Base-by-base conservation (phyloP, 768 basidiomycete species). In the Mycena chlorophos region DNA sequence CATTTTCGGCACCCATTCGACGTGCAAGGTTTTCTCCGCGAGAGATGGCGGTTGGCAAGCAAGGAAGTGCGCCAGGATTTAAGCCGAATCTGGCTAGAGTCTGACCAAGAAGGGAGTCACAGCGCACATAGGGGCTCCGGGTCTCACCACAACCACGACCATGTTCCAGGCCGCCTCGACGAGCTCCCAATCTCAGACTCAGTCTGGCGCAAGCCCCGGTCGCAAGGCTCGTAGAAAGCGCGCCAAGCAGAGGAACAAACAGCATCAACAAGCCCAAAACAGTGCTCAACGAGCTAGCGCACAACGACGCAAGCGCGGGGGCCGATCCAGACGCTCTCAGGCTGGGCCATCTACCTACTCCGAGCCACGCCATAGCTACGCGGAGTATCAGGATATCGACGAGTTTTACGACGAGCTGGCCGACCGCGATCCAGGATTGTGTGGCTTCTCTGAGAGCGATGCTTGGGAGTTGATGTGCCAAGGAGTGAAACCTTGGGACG, bases 401-500 rank as follows among this genome's bases (percentile, higher is more conserved):
- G 8, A 8, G 31, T 8, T 17, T 34, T 34, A 34, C 17, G 31
- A 17, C 31, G 40, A 42, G 13, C 31, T 8, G 8, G 8, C 8
- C 31, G 40, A 42, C 22, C 8, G 13, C 40, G 40, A 42, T 19
- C 6, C 40, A 16, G 40, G 40, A 42, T 19, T 42, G 22, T 42
- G 40, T 42, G 45, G 45, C 22, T 46, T 46, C 26, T 25, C 5
- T n/a, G 45, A 46, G 45, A 25, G 25, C 8, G 23, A 46, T 5
- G 45, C 25, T n/a, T 25, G 20, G 45, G 45, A 46, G 23, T 25
- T 46, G 8, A 25, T 25, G 8, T 46, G 45, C 26, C 45, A 46
- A 23, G 45, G 45, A 12, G 45, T 46, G 6, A 46, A 46, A 26
- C 45, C 45, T 6, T 46, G 45, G 45, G 45, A 46, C 45, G 45